Evolutionary conservation across 176 grass and related monocot genomes (phyloP), one percentile per base, ranked within the genome.

Genomic region (Canna indica): DNA sequence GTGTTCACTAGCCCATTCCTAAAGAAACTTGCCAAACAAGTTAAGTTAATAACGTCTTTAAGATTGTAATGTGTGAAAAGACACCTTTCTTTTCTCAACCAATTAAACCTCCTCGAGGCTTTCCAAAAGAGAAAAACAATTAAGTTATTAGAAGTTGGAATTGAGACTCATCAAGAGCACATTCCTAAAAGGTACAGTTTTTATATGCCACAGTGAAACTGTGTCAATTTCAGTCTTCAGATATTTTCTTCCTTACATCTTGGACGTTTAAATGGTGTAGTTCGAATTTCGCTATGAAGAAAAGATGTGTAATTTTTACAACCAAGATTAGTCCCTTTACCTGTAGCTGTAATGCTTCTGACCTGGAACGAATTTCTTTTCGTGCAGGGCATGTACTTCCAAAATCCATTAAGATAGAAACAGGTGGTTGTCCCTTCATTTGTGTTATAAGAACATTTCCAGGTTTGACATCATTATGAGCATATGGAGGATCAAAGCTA

Each of bases 381-480:
- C 84, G 90, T 70, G 91, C 84, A 1, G 91, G 82, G 36, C 78
- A 32, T 53, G 91, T 75, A 68, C 85, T 91, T 73, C 80, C 91
- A 81, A 95, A 95, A 81, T 95, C 91, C 91, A 95, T 95, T 64
- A 95, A 83, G 50, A 85, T 95, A 63, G 91, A 85, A 70, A 84
- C 39, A 74, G 78, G 84, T n/a, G 71, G 71, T 29, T 82, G 75
- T 15, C 81, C 82, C 71, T 88, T 91, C 54, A 47, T 77, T 45
- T 83, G 87, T 29, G 85, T 95, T 81, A 95, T 82, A 45, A 95
- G 81, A 38, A 95, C 80, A 73, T 91, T 95, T 53, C 78, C 87
- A 59, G 91, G 91, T 74, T 90, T 90, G 39, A 95, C 87, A 36
- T 78, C 91, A 69, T 95, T 95, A 65, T 91, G 91, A 26, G 87